Base-by-base conservation (phyloP, 2,329 filamentous ascomycete genomes). In the Didymellaceae sp. region DNA sequence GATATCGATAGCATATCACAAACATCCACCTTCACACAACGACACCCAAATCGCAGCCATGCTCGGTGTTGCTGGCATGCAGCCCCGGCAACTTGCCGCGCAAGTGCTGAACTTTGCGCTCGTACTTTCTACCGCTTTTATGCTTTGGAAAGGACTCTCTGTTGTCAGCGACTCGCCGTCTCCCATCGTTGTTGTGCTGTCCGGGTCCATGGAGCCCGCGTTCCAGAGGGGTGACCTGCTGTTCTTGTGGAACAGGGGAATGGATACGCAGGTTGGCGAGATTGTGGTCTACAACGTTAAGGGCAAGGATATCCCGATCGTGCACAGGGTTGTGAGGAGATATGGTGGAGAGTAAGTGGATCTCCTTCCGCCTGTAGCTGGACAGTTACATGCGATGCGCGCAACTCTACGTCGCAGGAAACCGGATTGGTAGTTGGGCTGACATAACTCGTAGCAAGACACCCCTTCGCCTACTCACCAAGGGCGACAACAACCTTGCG, bases 281-380 rank as follows among this genome's bases (percentile, higher is more conserved):
- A 80, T 89, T 55, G 87, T 90, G 59, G 87, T 90, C 38, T 90
- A 89, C 76, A 96, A 96, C 70, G 89, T 96, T 45, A 84, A 86
- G 72, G 91, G 88, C 50, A 99, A 97, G 80, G 90, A 96, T 61
- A 97, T 99, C 58, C 94, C 94, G 22, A 99, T 99, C 74, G 94
- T 99, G 61, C 94, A 99, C 78, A 82, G 94, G 41, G 83, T 97
- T 8, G 88, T 97, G 45, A 84, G 92, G 75, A 80, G 80, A 58
- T 86, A 84, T 73, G 83, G 83, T 38, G 80, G 80, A 72, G 77
- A 77, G 81, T 82, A 66, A 77, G 80, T 63, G 2, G 30, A 42
- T 16, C n/a, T 37, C 22, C 39, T 21, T 34, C 9, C 5, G 2
- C 5, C 25, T 18, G 14, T 14, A 22, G 21, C 22, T 28, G 4